Evolutionary conservation across 768 basidiomycete species (phyloP).

Genomic region (Boletellus emodensis): DNA sequence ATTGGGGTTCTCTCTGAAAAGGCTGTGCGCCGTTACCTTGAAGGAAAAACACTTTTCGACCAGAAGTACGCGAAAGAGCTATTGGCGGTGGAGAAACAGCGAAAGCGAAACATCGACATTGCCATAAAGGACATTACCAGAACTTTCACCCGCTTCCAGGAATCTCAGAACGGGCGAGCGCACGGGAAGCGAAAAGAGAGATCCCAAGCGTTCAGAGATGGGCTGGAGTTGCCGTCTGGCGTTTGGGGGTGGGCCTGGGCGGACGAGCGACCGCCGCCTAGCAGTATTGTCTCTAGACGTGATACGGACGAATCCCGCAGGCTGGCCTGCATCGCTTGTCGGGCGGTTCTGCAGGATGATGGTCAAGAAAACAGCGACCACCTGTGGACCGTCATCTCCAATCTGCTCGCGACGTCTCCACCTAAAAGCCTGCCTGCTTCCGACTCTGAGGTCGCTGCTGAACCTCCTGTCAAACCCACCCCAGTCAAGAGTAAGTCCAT

Average conservation of each 20-base stretch:
- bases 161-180: constrained; percentile 13
- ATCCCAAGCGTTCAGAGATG: constrained; percentile 25
- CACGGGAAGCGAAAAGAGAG: constrained; percentile 20
- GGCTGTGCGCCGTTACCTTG: constrained; percentile 71
- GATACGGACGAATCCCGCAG: constrained; percentile 79
- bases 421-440: constrained; percentile 38
- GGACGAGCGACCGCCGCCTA: constrained; percentile 82
- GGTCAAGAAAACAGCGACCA: constrained; percentile 60
- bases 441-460: constrained; percentile 8
- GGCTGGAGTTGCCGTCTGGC: constrained; percentile 41
- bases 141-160: constrained; percentile 47
- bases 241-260: constrained; percentile 87
- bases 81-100: constrained; percentile 59
- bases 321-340: constrained; percentile 72
- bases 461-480: not conserved
- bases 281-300: constrained; percentile 84
- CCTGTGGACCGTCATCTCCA: constrained; percentile 65
- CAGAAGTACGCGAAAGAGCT: constrained; percentile 59
- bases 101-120: constrained; percentile 59
- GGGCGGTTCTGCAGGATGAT: constrained; percentile 56
- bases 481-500: constrained; percentile 20
- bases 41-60: constrained; percentile 55
- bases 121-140: constrained; percentile 59
- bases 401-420: constrained; percentile 55
- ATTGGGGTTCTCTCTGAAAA: constrained; percentile 77